A percentile compares a stretch with the other conserved stretches of the same genome.
These are phyloP conservation scores for Tylopilus subfusipes DNA, from an alignment of 768 basidiomycete genomes.

Conservation along the genomic window DNA sequence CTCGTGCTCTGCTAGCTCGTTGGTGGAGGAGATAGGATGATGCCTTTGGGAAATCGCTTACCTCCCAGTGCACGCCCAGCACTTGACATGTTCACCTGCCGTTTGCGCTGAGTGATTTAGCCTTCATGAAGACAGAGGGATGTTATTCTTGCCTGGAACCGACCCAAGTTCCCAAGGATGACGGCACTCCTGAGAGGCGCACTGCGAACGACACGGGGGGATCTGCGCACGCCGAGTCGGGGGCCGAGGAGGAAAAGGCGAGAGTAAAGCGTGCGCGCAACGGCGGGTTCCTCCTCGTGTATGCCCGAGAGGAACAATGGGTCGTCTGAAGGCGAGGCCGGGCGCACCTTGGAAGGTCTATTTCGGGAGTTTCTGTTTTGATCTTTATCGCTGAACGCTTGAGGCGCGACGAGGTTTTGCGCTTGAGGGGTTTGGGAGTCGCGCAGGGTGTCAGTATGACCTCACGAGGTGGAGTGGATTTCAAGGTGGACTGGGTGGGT, in stretches of 20 bases:
- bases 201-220: slow-evolving; percentile 17
- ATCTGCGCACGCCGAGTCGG: background rate
- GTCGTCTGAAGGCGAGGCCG: slow-evolving; percentile 73
- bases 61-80: too few relatives aligned
- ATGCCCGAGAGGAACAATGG: slow-evolving; percentile 57
- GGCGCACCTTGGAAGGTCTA: slow-evolving; percentile 61
- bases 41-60: too few relatives aligned
- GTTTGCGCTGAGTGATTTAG: too few relatives aligned
- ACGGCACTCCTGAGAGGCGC: slow-evolving; percentile 15
- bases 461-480: slow-evolving; percentile 70
- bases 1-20: too few relatives aligned
- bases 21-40: too few relatives aligned
- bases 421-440: slow-evolving; percentile 38
- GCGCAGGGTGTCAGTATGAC: slow-evolving; percentile 42
- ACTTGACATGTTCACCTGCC: too few relatives aligned
- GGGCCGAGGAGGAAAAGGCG: slow-evolving; percentile 33
- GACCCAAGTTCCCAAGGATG: too few relatives aligned
- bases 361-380: slow-evolving; percentile 66
- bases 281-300: slow-evolving; percentile 10
- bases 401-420: slow-evolving; percentile 27
- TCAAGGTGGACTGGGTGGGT: slow-evolving; percentile 46
- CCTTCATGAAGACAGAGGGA: too few relatives aligned
- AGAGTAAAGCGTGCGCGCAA: slow-evolving; percentile 38
- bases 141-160: too few relatives aligned
- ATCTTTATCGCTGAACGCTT: slow-evolving; percentile 26